phyloP scores from a whole-genome alignment of 75 land plant genomes.

The Cryptomeria japonica region DNA sequence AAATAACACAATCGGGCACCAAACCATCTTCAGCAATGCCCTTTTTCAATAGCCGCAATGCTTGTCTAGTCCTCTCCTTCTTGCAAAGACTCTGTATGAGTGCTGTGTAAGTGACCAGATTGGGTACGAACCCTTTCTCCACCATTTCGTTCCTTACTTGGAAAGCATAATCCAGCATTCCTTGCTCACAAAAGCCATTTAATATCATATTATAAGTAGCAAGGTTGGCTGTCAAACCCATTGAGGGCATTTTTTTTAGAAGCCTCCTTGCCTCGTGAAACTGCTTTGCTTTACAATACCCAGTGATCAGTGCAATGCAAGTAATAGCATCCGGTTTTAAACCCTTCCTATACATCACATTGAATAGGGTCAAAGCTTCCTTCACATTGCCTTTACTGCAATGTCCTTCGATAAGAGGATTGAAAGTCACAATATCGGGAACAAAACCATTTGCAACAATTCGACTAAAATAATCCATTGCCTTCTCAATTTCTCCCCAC shows the following conservation, averaged over 20 bases:
- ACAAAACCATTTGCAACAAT: not conserved
- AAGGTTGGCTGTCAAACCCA: constrained; percentile 43
- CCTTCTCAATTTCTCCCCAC: constrained; percentile 3
- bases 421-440: constrained; percentile 13
- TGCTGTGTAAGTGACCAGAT: constrained; percentile 40
- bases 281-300: constrained; percentile 34
- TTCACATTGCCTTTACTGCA: not conserved
- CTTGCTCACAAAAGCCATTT: constrained; percentile 51
- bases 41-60: constrained; percentile 44
- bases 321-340: constrained; percentile 56
- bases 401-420: not conserved
- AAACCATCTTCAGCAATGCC: constrained; percentile 62
- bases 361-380: constrained; percentile 3
- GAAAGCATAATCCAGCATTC: constrained; percentile 48
- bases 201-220: constrained; percentile 52
- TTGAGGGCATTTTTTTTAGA: constrained; percentile 35
- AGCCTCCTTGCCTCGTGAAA: constrained; percentile 39
- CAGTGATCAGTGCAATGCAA: constrained; percentile 49
- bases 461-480: not conserved
- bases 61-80: constrained; percentile 46
- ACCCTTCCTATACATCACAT: constrained; percentile 22
- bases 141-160: constrained; percentile 35
- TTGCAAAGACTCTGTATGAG: constrained; percentile 50
- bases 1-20: constrained; percentile 65
- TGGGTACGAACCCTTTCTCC: constrained; percentile 35